Conservation (phyloP, 140 eudicot genomes). For the Oenanthe javanica region DNA sequence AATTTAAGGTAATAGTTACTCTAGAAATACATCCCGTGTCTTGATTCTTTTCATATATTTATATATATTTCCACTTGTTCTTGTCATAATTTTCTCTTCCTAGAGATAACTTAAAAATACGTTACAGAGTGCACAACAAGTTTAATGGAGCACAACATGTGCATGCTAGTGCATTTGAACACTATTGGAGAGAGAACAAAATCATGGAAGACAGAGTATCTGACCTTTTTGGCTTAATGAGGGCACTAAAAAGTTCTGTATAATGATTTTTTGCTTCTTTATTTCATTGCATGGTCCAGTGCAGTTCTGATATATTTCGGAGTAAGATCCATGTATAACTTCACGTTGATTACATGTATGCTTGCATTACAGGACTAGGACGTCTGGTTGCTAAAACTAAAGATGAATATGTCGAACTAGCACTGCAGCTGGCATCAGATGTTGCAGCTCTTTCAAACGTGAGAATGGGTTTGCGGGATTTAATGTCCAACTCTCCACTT, state of each 20-base stretch:
- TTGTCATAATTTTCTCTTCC: too few species aligned
- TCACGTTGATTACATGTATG: background rate
- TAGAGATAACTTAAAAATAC: background rate
- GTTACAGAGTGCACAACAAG: background rate
- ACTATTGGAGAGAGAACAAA: background rate
- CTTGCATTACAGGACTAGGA: conserved; percentile 49
- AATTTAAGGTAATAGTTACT: background rate
- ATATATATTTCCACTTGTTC: background rate
- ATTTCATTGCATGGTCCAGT: background rate
- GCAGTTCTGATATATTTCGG: background rate
- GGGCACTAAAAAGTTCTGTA: too few species aligned
- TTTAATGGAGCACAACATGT: background rate
- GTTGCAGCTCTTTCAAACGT: conserved; percentile 59
- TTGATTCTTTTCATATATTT: background rate
- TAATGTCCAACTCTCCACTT: conserved; percentile 80
- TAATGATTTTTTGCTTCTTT: background rate
- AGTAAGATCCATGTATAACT: background rate
- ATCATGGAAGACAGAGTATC: background rate
- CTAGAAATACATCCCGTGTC: background rate
- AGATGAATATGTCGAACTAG: conserved; percentile 74
- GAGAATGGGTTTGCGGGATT: conserved; percentile 70
- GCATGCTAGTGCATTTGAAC: background rate
- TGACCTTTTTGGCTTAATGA: background rate
- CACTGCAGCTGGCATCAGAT: conserved; percentile 72
- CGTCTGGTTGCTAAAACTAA: conserved; percentile 74